Percentiles rank a stretch among this genome's conserved stretches.
These are phyloP conservation scores for Lichtheimia ornata DNA, from an alignment of 371 early-diverging fungal genomes.

Conservation along the genomic window DNA sequence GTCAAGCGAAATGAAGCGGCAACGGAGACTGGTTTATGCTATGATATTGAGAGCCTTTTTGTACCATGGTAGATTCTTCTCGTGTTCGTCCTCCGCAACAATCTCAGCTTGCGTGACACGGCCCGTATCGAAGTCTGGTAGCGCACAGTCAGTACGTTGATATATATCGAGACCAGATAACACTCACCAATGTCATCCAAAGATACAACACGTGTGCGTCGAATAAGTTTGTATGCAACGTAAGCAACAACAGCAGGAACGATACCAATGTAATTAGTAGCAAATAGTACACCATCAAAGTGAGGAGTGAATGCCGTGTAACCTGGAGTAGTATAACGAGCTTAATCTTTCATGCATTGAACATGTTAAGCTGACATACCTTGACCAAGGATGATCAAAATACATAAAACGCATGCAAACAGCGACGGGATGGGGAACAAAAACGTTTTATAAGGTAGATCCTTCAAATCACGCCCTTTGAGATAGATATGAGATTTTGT, in stretches of 20 bases:
- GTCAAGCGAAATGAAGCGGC: background rate
- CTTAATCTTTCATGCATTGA: too few relatives aligned
- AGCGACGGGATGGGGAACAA: conserved; percentile 68
- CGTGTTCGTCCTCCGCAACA: conserved; percentile 28
- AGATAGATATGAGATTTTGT: background rate
- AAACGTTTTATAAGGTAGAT: conserved; percentile 73
- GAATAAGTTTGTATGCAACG: conserved; percentile 44
- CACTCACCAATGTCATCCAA: conserved; percentile 48
- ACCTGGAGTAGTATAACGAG: conserved; percentile 9
- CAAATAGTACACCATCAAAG: conserved; percentile 24
- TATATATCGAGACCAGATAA: background rate
- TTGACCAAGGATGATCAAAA: conserved; percentile 58
- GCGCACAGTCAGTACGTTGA: background rate
- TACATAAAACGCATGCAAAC: conserved; percentile 46
- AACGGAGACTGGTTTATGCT: background rate
- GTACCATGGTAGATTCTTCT: conserved; percentile 13
- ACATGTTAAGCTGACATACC: conserved; percentile 22
- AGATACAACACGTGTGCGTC: conserved; percentile 54
- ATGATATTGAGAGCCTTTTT: conserved; percentile 12
- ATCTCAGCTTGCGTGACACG: conserved; percentile 40
- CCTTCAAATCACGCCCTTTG: conserved; percentile 45
- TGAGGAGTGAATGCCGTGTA: conserved; percentile 22
- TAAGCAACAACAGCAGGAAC: conserved; percentile 44
- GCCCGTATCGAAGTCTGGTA: conserved; percentile 31
- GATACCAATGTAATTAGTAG: conserved; percentile 41